Evolutionary conservation across 176 grass and related monocot genomes (phyloP).

Genomic region (Avena insularis): DNA sequence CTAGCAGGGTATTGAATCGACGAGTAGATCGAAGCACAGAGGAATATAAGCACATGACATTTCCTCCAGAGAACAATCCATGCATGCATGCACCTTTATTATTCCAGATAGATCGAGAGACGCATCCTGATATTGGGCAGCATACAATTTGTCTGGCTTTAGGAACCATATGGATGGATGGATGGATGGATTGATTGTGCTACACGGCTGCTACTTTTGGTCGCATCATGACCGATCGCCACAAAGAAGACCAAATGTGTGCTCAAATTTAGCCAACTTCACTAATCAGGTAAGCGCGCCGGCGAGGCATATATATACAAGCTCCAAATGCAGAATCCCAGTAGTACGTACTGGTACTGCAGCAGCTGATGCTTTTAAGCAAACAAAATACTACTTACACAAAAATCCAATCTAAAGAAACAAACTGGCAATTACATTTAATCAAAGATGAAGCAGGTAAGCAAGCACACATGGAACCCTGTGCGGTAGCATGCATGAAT

Average conservation of each 20-base stretch:
- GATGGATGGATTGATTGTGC: background rate
- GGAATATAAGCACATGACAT: background rate
- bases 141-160: background rate
- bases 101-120: too few relatives aligned
- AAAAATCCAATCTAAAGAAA: background rate
- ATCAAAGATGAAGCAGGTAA: background rate
- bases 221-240: background rate
- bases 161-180: background rate
- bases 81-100: background rate
- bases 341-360: background rate
- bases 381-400: too few relatives aligned
- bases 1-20: background rate
- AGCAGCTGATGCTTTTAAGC: too few relatives aligned
- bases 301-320: too few relatives aligned
- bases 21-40: background rate
- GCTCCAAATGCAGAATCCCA: too few relatives aligned
- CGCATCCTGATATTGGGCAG: too few relatives aligned
- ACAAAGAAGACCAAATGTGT: background rate
- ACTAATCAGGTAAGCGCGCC: background rate
- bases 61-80: background rate
- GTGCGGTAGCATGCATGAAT: background rate
- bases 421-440: background rate
- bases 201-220: background rate
- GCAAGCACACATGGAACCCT: background rate
- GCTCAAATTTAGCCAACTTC: background rate